Evolutionary conservation across 352 stramenopile genomes (phyloP).

Genomic region (Elongisporangium anandrum): DNA sequence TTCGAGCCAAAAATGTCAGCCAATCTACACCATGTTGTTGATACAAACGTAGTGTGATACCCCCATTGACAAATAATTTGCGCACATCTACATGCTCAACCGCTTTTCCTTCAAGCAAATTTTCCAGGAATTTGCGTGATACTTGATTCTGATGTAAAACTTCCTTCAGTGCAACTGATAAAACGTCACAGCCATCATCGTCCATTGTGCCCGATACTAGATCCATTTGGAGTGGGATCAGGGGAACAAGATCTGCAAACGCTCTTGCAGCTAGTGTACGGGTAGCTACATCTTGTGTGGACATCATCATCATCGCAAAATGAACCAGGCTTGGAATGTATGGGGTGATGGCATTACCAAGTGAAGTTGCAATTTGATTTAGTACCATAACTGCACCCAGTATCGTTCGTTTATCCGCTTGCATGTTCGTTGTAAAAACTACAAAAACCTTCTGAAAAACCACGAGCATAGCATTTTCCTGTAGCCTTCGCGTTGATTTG

Average conservation of each 20-base stretch:
- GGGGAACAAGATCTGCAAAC: constrained; percentile 68
- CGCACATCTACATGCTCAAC: constrained; percentile 33
- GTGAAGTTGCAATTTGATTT: constrained; percentile 31
- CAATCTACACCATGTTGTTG: constrained; percentile 80
- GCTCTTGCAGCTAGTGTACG: constrained; percentile 43
- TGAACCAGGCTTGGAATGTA: constrained; percentile 69
- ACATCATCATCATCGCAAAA: constrained; percentile 69
- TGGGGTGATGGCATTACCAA: constrained; percentile 30
- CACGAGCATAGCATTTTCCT: constrained; percentile 36
- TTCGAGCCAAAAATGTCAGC: constrained; percentile 62
- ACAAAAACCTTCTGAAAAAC: constrained; percentile 51
- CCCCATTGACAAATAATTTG: constrained; percentile 17
- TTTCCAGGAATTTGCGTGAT: constrained; percentile 65
- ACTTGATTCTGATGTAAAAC: constrained; percentile 43
- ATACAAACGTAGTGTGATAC: constrained; percentile 50
- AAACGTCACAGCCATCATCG: constrained; percentile 18
- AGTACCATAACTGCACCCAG: constrained; percentile 54
- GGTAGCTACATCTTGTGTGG: constrained; percentile 28
- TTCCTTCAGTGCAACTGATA: constrained; percentile 4
- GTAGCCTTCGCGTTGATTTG: constrained; percentile 18
- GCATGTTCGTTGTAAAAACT: constrained; percentile 12
- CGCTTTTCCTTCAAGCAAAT: constrained; percentile 52
- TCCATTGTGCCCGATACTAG: constrained; percentile 15
- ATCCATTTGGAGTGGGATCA: constrained; percentile 78
- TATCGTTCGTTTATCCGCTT: constrained; percentile 5